Evolutionary conservation across 2,329 filamentous ascomycete species (phyloP).

Genomic region (Periconia sp.): DNA sequence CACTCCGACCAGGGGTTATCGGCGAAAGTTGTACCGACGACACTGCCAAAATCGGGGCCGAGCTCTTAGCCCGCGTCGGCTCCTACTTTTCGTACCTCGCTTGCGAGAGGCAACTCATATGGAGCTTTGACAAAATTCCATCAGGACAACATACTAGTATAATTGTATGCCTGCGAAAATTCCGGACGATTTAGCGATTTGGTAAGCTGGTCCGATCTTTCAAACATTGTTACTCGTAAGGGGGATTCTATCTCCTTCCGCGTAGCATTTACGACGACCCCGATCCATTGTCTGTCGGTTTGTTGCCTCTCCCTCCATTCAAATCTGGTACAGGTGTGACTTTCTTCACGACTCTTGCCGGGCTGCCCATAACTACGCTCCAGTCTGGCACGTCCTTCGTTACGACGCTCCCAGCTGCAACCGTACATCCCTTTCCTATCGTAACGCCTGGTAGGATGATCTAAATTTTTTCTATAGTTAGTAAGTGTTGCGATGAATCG

Average conservation of each 20-base stretch:
- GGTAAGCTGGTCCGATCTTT: too few species aligned
- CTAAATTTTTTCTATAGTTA: neutral
- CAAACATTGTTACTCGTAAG: neutral
- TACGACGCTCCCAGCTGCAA: constrained; percentile 46
- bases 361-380: constrained; percentile 43
- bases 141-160: neutral
- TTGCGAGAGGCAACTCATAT: neutral
- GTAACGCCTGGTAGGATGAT: constrained; percentile 45
- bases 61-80: neutral
- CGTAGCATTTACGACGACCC: too few species aligned
- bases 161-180: too few species aligned
- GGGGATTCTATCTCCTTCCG: neutral
- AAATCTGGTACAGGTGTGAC: neutral
- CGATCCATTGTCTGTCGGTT: neutral
- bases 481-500: neutral
- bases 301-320: neutral
- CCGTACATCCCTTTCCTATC: constrained; percentile 46
- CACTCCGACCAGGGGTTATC: neutral
- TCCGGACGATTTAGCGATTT: too few species aligned
- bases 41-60: neutral
- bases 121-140: neutral
- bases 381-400: constrained; percentile 40
- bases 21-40: neutral
- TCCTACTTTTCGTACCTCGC: neutral
- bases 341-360: constrained; percentile 58